Conservation (phyloP, 1,284 basidiomycete species). For the Sanghuangporus weigelae region DNA sequence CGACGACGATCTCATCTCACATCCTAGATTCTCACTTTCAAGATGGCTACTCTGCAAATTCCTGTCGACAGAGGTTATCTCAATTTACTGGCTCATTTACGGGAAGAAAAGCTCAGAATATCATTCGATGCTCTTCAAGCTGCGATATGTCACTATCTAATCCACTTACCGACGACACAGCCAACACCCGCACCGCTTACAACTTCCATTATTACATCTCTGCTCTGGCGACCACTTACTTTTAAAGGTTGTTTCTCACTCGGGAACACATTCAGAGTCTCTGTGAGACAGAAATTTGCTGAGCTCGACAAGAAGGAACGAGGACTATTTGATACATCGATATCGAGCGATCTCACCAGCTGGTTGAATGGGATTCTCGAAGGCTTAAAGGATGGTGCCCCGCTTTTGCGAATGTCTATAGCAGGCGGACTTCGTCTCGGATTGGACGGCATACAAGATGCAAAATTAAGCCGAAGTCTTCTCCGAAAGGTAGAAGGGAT, state of each 20-base stretch:
- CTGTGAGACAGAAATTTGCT: slow-evolving; percentile 49
- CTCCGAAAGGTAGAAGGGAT: slow-evolving; percentile 48
- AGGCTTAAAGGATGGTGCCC: slow-evolving; percentile 59
- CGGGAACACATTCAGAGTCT: slow-evolving; percentile 55
- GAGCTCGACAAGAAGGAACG: slow-evolving; percentile 33
- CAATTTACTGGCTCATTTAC: slow-evolving; percentile 52
- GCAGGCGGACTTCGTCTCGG: slow-evolving; percentile 61
- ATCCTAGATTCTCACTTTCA: neutral
- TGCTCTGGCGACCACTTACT: slow-evolving; percentile 48
- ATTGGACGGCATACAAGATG: slow-evolving; percentile 43
- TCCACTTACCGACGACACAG: slow-evolving; percentile 40
- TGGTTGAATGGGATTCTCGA: slow-evolving; percentile 57
- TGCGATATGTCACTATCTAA: slow-evolving; percentile 60
- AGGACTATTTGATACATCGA: slow-evolving; percentile 40
- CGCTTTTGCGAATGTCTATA: slow-evolving; percentile 53
- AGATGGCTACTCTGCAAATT: slow-evolving; percentile 15
- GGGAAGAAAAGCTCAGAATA: slow-evolving; percentile 41
- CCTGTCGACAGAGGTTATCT: slow-evolving; percentile 39
- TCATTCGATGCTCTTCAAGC: slow-evolving; percentile 49
- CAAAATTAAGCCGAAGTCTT: slow-evolving; percentile 23
- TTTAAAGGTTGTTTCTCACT: slow-evolving; percentile 49
- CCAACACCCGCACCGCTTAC: slow-evolving; percentile 59
- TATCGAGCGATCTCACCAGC: slow-evolving; percentile 35
- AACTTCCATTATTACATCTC: slow-evolving; percentile 58
- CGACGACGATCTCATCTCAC: neutral